Percentiles rank a stretch among this genome's conserved stretches.
Conservation (phyloP, 441 rosid species). For the Adansonia madagascariensis region DNA sequence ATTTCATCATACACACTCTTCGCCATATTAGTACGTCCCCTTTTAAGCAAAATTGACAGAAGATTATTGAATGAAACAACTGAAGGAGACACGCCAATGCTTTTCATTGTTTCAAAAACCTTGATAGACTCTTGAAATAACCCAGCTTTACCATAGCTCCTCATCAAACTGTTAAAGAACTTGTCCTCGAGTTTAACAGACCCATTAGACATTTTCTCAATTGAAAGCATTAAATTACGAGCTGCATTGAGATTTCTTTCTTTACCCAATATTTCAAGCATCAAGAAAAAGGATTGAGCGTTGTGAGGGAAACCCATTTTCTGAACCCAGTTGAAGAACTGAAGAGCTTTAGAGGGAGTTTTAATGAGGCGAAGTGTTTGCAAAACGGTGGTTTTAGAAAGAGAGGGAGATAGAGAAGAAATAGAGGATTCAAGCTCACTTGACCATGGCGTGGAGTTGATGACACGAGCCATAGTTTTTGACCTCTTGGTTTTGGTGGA, state of each 20-base stretch:
- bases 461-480: constrained; percentile 53
- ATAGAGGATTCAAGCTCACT: constrained; percentile 60
- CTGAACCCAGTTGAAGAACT: constrained; percentile 66
- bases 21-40: constrained; percentile 78
- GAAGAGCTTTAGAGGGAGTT: constrained; percentile 53
- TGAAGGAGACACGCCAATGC: constrained; percentile 70
- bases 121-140: constrained; percentile 68
- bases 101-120: constrained; percentile 69
- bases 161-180: constrained; percentile 69
- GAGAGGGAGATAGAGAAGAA: constrained; percentile 44
- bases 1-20: constrained; percentile 71
- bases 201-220: constrained; percentile 61
- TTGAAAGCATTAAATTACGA: constrained; percentile 72
- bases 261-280: constrained; percentile 69
- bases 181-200: constrained; percentile 58
- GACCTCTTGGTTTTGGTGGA: constrained; percentile 50
- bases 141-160: constrained; percentile 68
- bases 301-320: constrained; percentile 51
- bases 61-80: constrained; percentile 68
- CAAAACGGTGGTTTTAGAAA: constrained; percentile 56
- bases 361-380: constrained; percentile 62
- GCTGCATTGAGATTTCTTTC: constrained; percentile 69
- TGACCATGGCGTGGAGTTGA: constrained; percentile 60
- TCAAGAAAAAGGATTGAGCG: constrained; percentile 57
- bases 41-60: constrained; percentile 57